Evolutionary conservation across 2,329 filamentous ascomycete species (phyloP), one percentile per base, ranked within the genome.

Genomic region (Akanthomyces lecanii): DNA sequence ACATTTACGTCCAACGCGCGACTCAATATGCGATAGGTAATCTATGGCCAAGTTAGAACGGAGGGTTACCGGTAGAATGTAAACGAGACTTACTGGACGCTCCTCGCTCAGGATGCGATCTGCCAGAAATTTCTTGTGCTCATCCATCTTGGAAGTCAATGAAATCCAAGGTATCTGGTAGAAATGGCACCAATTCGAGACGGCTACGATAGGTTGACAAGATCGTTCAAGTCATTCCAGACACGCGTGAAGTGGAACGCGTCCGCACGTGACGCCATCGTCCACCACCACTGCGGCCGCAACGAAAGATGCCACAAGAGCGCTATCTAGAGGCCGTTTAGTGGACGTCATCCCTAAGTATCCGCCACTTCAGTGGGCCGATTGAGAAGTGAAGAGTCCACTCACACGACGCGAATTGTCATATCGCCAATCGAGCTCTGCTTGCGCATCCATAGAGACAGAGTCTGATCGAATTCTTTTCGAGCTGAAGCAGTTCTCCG

Each of bases 21-120:
- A 75, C 92, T 95, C 65, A 99, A 78, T 55, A 89, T 81, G 57
- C 92, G 89, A 79, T 97, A 98, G 57, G 91, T 96, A 70, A 97
- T 83, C 92, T 96, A 70, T 63, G 64, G 63, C 18, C 36, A 14
- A 30, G 58, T 61, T 57, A 54, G 38, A 44, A 52, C 3, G 12
- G 30, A 56, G 0, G 4, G 16, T 25, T 18, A 14, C 12, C 10
- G 36, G 56, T 21, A 62, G 38, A 33, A 5, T 1, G 57, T 25
- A 42, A 38, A 8, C 11, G 28, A 51, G 12, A 38, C 85, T 71
- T 76, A 94, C 90, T 66, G 89, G 83, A 66, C 85, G 85, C 67
- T 88, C 85, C 71, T 96, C 91, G 63, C 86, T 88, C 66, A 97
- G 81, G 63, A 97, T 83, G 70, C 88, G 85, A 68, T 88, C 86